A percentile compares a stretch with the other conserved stretches of the same genome.
Evolutionary conservation across 2,329 filamentous ascomycete genomes (phyloP).

Genomic region (Fusarium austroafricanum): DNA sequence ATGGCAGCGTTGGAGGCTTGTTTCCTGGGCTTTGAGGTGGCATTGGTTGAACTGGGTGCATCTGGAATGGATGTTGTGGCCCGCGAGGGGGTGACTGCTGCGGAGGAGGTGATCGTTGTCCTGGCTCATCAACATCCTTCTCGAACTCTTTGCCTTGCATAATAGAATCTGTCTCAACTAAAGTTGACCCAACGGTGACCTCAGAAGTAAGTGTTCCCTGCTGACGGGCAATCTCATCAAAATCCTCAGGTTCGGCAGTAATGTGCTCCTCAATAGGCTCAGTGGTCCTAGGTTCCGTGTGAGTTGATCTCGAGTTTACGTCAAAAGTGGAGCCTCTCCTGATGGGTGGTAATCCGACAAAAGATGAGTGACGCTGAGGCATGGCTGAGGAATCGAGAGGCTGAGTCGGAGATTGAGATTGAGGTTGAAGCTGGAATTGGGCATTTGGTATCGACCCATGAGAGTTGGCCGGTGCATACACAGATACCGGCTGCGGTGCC

Average conservation of each 20-base stretch:
- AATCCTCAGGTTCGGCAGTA: conserved; percentile 49
- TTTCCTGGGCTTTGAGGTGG: conserved; percentile 22
- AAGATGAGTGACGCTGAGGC: conserved; percentile 62
- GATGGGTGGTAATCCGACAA: conserved; percentile 69
- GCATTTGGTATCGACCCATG: not conserved
- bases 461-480: conserved; percentile 1
- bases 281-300: conserved; percentile 48
- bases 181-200: conserved; percentile 34
- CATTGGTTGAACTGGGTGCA: conserved; percentile 30
- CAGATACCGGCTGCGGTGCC: conserved; percentile 19
- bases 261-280: conserved; percentile 51
- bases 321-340: conserved; percentile 68
- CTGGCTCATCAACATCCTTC: conserved; percentile 23
- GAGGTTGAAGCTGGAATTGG: conserved; percentile 22
- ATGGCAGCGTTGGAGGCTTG: conserved; percentile 34
- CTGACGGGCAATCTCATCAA: conserved; percentile 25
- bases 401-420: not conserved
- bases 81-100: conserved; percentile 20
- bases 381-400: conserved; percentile 36
- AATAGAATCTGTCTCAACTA: conserved; percentile 37
- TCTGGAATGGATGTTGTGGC: conserved; percentile 37
- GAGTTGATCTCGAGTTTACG: conserved; percentile 50
- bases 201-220: conserved; percentile 39
- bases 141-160: conserved; percentile 30
- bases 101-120: conserved; percentile 13